Conservation (phyloP, 768 basidiomycete genomes). For the Neoboletus subvelutipes region DNA sequence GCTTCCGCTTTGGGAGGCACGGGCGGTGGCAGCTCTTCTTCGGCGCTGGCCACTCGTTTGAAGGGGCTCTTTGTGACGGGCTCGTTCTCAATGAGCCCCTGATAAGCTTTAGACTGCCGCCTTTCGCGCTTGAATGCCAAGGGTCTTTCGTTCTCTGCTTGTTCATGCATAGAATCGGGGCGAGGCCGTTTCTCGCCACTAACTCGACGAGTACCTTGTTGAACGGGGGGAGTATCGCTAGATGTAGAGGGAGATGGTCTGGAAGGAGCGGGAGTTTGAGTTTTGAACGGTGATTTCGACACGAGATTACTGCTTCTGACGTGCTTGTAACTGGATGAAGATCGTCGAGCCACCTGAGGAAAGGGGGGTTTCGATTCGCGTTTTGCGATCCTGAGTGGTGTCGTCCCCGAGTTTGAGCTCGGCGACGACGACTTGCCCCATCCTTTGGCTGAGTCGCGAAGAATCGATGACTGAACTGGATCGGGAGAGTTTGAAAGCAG, state of each 20-base stretch:
- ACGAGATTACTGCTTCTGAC: conserved; percentile 77
- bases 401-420: conserved; percentile 37
- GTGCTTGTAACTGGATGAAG: conserved; percentile 78
- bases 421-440: conserved; percentile 50
- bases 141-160: conserved; percentile 71
- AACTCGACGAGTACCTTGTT: conserved; percentile 43
- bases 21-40: conserved; percentile 32
- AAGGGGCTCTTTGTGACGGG: conserved; percentile 86
- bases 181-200: conserved; percentile 80
- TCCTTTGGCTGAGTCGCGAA: conserved; percentile 62
- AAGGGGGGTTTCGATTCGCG: conserved; percentile 50
- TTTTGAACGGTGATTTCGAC: conserved; percentile 84
- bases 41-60: conserved; percentile 34
- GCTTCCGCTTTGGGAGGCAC: conserved; percentile 27
- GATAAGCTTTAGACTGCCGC: conserved; percentile 71
- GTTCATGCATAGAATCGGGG: conserved; percentile 67
- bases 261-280: conserved; percentile 54
- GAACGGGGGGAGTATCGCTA: conserved; percentile 7
- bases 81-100: conserved; percentile 71
- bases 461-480: conserved; percentile 61
- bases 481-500: conserved; percentile 63
- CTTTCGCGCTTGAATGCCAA: conserved; percentile 70
- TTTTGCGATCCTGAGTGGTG: conserved; percentile 75
- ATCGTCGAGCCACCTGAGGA: conserved; percentile 62
- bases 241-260: conserved; percentile 18